Evolutionary conservation across 2,329 filamentous ascomycete species (phyloP), one percentile per base, ranked within the genome.

Genomic region (Pseudocercospora ulei): DNA sequence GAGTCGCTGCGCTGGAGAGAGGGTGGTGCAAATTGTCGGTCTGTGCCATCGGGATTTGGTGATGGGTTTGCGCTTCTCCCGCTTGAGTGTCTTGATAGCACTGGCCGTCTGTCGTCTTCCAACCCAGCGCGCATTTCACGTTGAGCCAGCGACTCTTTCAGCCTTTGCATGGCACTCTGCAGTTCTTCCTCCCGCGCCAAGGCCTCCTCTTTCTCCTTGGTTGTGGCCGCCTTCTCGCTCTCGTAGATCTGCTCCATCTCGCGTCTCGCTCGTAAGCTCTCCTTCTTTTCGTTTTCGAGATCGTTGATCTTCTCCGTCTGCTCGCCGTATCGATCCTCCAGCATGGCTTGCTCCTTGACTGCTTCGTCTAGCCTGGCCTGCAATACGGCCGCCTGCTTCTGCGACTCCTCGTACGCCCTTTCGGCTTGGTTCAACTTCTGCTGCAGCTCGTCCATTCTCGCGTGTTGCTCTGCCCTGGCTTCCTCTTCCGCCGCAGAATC

Each of bases 241-340:
- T 96, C 88, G 61, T 94, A 92, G 49, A 92, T 87, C 48, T 79
- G 78, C 62, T 95, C 87, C 66, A 95, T 78, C 61, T 98, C 90
- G 48, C 88, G 77, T 56, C 84, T 82, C 62, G 92, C 81, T 48
- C 86, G 76, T 18, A 79, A 75, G 39, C 80, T 72, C 52, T 96
- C 87, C 53, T 83, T 76, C 65, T 90, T 87, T 56, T 93, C 84
- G 54, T 83, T 86, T 56, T 78, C 77, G 38, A 96, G 69, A 5
- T 73, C 68, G 62, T 94, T 86, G 42, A 88, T 74, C 56, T 80
- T 78, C 61, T 88, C 83, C 46, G 90, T 86, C 55, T 76, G 78
- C 62, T 94, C 87, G 59, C 95, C 87, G 29, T 82, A 71, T 48
- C 76, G 78, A 60, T 96, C 88, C 61, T 98, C 90, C 22, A 95